These are phyloP conservation scores for Candida mesenterica DNA, from an alignment of 1,139 yeast genomes.

Conservation along the genomic window DNA sequence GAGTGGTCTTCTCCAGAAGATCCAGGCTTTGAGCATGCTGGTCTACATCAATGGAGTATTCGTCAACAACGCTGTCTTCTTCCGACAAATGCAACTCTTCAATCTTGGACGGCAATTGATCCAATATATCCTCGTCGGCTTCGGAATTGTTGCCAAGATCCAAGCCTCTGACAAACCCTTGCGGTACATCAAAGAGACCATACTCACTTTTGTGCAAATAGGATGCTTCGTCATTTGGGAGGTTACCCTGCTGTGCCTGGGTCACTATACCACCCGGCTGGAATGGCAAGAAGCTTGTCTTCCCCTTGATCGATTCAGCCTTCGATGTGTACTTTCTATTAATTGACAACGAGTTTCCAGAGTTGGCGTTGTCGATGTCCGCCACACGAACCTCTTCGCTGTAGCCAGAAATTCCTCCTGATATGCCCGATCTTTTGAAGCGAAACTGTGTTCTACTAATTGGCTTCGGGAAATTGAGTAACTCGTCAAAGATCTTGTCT, in stretches of 20 bases:
- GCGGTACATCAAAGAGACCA: constrained; percentile 82
- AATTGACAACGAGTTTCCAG: constrained; percentile 71
- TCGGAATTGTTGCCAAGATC: constrained; percentile 15
- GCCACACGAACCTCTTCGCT: constrained; percentile 58
- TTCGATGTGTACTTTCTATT: constrained; percentile 66
- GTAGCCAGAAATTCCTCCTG: constrained; percentile 63
- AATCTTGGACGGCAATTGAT: constrained; percentile 4
- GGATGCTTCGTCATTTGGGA: constrained; percentile 31
- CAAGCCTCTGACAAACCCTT: constrained; percentile 78
- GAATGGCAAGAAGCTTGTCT: constrained; percentile 79
- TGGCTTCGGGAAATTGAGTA: constrained; percentile 52
- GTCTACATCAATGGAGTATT: constrained; percentile 4
- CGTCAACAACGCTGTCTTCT: constrained; percentile 12
- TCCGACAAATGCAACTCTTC: constrained; percentile 3
- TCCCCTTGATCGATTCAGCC: constrained; percentile 63
- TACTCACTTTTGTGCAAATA: constrained; percentile 63
- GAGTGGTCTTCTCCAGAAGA: not conserved
- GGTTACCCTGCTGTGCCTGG: constrained; percentile 17
- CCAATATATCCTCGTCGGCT: constrained; percentile 7
- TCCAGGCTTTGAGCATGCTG: no score
- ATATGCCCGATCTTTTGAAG: constrained; percentile 70
- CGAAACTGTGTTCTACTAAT: constrained; percentile 56
- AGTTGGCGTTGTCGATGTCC: constrained; percentile 52
- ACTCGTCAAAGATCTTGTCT: constrained; percentile 34
- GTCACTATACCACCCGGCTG: constrained; percentile 82